A percentile compares a stretch with the other conserved stretches of the same genome.
phyloP scores from a whole-genome alignment of 73 alveolate species.

The Breviolum minutum region DNA sequence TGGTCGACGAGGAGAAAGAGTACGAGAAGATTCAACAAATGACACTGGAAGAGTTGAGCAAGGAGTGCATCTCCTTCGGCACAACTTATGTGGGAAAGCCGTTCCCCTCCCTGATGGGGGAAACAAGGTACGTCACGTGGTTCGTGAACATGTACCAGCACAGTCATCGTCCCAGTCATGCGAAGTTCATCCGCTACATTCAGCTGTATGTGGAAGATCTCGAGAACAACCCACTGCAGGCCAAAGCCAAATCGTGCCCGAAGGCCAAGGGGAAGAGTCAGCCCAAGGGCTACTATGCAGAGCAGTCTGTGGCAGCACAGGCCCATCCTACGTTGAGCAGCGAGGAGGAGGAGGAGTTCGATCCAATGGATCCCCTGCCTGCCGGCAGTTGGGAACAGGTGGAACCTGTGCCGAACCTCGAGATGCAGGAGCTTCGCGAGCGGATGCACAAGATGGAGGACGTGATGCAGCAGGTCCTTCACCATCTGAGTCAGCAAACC shows the following conservation, averaged over 20 bases:
- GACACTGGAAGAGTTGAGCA: background rate
- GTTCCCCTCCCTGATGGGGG: background rate
- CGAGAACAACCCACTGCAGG: background rate
- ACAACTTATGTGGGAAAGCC: background rate
- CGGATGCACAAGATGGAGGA: background rate
- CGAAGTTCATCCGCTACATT: background rate
- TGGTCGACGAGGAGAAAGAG: background rate
- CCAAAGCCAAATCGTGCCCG: too few species aligned
- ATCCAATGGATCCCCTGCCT: too few species aligned
- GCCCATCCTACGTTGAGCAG: too few species aligned
- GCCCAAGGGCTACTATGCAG: too few species aligned
- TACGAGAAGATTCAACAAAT: background rate
- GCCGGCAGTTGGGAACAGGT: too few species aligned
- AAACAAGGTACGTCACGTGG: background rate
- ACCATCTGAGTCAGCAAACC: background rate
- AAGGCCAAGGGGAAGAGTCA: too few species aligned
- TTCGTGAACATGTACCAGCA: background rate
- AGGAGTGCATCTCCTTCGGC: background rate
- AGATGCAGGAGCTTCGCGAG: background rate
- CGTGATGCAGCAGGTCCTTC: background rate
- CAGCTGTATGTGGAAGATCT: background rate
- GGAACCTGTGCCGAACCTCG: background rate
- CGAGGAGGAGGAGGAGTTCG: too few species aligned
- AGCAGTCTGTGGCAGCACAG: too few species aligned
- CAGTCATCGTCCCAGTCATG: background rate